phyloP scores from a whole-genome alignment of 106 monocot species.

The Dactylorhiza incarnata region DNA sequence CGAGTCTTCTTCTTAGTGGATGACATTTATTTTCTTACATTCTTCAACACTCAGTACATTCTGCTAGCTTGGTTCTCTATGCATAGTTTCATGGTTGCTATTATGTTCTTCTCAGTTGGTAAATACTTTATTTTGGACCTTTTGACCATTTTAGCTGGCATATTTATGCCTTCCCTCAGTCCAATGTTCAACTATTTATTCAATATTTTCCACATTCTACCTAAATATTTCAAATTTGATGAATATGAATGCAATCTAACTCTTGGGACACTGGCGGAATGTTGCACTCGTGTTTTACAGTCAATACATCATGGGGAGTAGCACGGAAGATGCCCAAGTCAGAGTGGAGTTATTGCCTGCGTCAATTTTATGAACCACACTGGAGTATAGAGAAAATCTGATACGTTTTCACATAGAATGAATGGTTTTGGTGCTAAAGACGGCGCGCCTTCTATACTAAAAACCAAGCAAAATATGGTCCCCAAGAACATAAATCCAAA shows the following conservation, averaged over 20 bases:
- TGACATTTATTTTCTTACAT: not conserved
- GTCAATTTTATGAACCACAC: not conserved
- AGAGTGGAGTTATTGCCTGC: not conserved
- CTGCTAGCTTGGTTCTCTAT: not conserved
- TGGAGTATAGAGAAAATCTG: not conserved
- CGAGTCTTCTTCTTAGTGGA: not conserved
- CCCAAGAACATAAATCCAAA: conserved; percentile 3
- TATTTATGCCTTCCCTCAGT: not conserved
- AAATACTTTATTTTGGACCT: not conserved
- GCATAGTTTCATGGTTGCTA: not conserved
- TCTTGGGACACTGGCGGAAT: not conserved
- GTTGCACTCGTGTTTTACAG: not conserved
- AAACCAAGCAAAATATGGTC: not conserved
- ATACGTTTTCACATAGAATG: not conserved
- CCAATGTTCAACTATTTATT: not conserved
- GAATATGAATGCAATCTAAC: not conserved
- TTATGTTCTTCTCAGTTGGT: not conserved
- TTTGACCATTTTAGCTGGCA: not conserved
- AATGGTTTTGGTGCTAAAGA: not conserved
- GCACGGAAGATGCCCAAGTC: not conserved
- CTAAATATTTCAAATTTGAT: not conserved
- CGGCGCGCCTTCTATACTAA: not conserved
- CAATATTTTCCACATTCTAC: not conserved
- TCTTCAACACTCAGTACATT: not conserved
- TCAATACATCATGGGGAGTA: not conserved